A percentile compares a stretch with the other conserved stretches of the same genome.
These are phyloP conservation scores for Lactarius vividus DNA, from an alignment of 768 basidiomycete species.

Conservation along the genomic window DNA sequence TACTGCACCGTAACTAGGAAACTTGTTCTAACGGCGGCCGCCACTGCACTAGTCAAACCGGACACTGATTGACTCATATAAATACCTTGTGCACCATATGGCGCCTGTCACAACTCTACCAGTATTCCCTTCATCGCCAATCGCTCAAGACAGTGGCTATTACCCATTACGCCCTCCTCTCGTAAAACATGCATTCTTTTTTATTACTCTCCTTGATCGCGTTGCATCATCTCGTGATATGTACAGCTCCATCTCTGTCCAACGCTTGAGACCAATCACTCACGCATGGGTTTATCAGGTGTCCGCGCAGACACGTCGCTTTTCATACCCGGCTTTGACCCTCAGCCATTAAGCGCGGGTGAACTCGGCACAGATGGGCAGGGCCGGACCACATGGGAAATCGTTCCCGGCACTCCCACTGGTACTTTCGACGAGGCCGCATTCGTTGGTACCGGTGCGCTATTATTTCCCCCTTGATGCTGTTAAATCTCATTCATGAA, in stretches of 20 bases:
- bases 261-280: background rate
- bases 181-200: conserved; percentile 18
- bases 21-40: no score
- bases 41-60: no score
- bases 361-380: conserved; percentile 10
- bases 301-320: conserved; percentile 14
- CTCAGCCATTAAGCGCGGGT: conserved; percentile 15
- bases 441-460: conserved; percentile 12
- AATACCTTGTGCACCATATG: background rate
- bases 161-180: conserved; percentile 11
- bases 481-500: background rate
- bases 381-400: conserved; percentile 19
- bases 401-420: conserved; percentile 8
- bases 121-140: background rate
- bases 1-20: no score
- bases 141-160: background rate
- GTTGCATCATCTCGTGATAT: background rate
- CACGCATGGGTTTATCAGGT: background rate
- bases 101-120: background rate
- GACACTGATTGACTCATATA: background rate
- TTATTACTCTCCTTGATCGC: background rate
- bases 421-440: background rate
- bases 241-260: background rate
- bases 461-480: background rate
- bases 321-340: conserved; percentile 18